Conservation (phyloP, 1,139 yeast species). For the Geotrichum cucujoidarum region DNA sequence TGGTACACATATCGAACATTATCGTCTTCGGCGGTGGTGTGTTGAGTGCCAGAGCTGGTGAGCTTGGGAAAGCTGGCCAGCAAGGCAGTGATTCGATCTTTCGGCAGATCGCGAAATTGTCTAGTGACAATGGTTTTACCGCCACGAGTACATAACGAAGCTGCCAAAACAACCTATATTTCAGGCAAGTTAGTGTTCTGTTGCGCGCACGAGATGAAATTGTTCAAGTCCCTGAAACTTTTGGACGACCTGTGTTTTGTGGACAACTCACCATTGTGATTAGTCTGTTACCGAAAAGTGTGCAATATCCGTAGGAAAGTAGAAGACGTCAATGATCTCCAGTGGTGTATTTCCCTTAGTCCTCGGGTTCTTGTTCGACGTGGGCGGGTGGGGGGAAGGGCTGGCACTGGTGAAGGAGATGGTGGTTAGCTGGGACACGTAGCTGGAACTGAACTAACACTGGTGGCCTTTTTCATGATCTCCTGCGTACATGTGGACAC, state of each 20-base stretch:
- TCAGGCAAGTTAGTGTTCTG: too few relatives aligned
- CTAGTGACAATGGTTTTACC: conserved; percentile 93
- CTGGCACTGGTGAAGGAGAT: background rate
- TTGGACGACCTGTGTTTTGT: too few relatives aligned
- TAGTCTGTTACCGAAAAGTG: background rate
- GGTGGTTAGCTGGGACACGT: conserved; percentile 6
- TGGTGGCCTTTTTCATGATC: background rate
- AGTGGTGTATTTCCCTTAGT: background rate
- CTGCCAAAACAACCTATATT: conserved; percentile 71
- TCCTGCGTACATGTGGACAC: background rate
- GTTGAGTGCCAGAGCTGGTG: conserved; percentile 70
- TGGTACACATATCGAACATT: conserved; percentile 91
- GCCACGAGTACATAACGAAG: conserved; percentile 90
- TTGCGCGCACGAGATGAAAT: too few relatives aligned
- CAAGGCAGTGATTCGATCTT: conserved; percentile 80
- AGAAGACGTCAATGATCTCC: background rate
- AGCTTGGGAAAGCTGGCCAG: conserved; percentile 83
- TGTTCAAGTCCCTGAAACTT: too few relatives aligned
- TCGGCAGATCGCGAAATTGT: conserved; percentile 81
- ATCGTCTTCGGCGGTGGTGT: conserved; percentile 92
- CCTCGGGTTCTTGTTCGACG: background rate
- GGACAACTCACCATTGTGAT: conserved; percentile 10
- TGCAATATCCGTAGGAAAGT: background rate
- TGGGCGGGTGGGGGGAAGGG: background rate
- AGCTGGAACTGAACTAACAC: background rate